Conservation (phyloP, 805 yeast species). For the Middelhovenomyces tepae region DNA sequence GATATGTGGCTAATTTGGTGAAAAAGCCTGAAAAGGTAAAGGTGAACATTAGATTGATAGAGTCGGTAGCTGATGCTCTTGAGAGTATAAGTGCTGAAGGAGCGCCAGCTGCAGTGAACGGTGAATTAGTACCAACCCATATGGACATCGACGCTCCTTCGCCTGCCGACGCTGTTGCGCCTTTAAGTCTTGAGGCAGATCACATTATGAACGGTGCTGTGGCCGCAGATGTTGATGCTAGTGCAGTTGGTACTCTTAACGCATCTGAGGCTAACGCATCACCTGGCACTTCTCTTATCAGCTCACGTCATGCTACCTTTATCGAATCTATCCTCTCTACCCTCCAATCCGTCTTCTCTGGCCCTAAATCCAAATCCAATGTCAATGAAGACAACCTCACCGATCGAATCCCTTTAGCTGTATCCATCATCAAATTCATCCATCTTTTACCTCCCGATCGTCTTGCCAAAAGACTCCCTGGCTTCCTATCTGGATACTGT, state of each 20-base stretch:
- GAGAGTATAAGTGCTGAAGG: conserved; percentile 4
- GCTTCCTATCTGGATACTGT: conserved; percentile 75
- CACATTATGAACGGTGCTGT: neutral
- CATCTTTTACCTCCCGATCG: conserved; percentile 51
- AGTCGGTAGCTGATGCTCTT: conserved; percentile 44
- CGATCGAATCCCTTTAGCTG: conserved; percentile 69
- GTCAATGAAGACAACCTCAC: conserved; percentile 75
- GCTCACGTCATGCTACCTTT: conserved; percentile 36
- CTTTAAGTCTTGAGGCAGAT: conserved; percentile 5
- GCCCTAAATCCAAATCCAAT: conserved; percentile 24
- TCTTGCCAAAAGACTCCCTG: conserved; percentile 59
- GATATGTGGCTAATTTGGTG: conserved; percentile 48
- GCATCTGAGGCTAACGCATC: conserved; percentile 3
- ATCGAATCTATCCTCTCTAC: conserved; percentile 52
- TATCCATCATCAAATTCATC: conserved; percentile 63
- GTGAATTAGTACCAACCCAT: conserved; percentile 10
- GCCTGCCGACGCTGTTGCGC: conserved; percentile 16
- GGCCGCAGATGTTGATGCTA: conserved; percentile 12
- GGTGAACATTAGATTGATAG: conserved; percentile 49
- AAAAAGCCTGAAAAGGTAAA: conserved; percentile 42
- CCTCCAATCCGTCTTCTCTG: conserved; percentile 44
- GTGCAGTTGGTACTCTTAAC: conserved; percentile 14
- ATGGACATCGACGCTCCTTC: conserved; percentile 4
- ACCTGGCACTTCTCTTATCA: conserved; percentile 11
- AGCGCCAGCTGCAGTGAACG: conserved; percentile 4